Evolutionary conservation across 2,329 filamentous ascomycete genomes (phyloP), one percentile per base, ranked within the genome.

Genomic region (Aspergillus brasiliensis): DNA sequence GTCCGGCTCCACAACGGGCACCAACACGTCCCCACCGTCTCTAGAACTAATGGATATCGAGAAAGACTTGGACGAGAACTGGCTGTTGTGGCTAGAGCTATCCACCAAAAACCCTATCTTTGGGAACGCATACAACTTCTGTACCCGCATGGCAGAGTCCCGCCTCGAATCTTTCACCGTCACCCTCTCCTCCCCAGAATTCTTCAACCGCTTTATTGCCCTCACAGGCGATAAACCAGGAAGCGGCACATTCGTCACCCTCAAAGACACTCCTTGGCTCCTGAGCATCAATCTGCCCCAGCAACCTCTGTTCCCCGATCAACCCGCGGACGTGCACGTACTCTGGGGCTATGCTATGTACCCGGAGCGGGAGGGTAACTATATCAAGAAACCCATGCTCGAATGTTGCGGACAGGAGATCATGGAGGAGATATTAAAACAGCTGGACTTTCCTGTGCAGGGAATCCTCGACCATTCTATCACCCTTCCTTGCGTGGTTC

Each of bases 301-400:
- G 10, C 79, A 82, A 55, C 79, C 78, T 2, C 73, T 80, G 55
- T 80, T 80, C 62, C 66, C 71, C 34, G 68, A 70, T 34, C 78
- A 81, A 57, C 70, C 72, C 3, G 37, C 59, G 34, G 58, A 68
- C 28, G 66, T 74, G 28, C 67, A 73, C 19, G 75, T 78, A 10
- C 67, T 78, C 54, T 79, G 77, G 75, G 76, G 77, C 6, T 80
- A 77, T 56, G 74, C 72, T 1, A 68, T 79, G n/a, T 72, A 73
- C 27, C 75, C 77, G 0, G 71, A 73, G 8, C 62, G 65, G 27
- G 58, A 65, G 5, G 78, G 78, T 5, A 69, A 75, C 57, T 76
- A 68, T 58, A 67, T 79, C 42, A 66, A 71, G 55, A 80, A 80
- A 62, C 70, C 74, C 5, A 80, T 80, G 77, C 62, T 70, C 7